Evolutionary conservation across 805 yeast species (phyloP), one percentile per base, ranked within the genome.

Genomic region (Wickerhamiella dianesei): DNA sequence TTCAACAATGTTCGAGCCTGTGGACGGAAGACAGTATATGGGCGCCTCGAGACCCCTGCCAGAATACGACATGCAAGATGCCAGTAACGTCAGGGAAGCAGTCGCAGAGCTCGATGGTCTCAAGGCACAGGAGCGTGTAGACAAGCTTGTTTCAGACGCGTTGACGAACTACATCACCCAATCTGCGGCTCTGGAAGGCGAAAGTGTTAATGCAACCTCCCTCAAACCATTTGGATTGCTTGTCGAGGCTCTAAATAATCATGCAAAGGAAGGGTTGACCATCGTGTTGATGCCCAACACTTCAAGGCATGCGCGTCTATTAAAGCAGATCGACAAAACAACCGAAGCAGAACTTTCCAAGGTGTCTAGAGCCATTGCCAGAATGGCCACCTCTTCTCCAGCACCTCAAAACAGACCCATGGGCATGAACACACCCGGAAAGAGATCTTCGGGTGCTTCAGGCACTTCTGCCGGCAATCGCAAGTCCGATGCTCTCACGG

Each of bases 21-120:
- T 40, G 13, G 40, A 40, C 4, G 35, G 44, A 3, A 13, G 17
- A 9, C 17, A 18, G 17, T 40, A 45, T 14, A 17, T 35, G 36
- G 47, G 21, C n/a, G 41, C 35, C 2, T 13, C 16, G 18, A 19
- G 37, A 6, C 40, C 37, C 67, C 21, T 59, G 64, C n/a, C 58
- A 69, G 25, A 18, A 19, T 21, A 18, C 25, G 41, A 39, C 18
- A 13, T 20, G 25, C 20, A 19, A 14, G 41, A 13, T 13, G n/a
- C 18, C 5, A 18, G 20, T 19, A 14, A 18, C 8, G 25, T 39
- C 16, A 13, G 41, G 13, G 16, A 20, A 14, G 41, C 41, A 21
- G 18, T 18, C 9, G n/a, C 21, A 5, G 41, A 39, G 41, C 25
- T 39, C 20, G 41, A 39, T 19, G 41, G 16, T 20, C 16, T 39